Evolutionary conservation across 768 basidiomycete species (phyloP).

Genomic region (Hericium erinaceus): DNA sequence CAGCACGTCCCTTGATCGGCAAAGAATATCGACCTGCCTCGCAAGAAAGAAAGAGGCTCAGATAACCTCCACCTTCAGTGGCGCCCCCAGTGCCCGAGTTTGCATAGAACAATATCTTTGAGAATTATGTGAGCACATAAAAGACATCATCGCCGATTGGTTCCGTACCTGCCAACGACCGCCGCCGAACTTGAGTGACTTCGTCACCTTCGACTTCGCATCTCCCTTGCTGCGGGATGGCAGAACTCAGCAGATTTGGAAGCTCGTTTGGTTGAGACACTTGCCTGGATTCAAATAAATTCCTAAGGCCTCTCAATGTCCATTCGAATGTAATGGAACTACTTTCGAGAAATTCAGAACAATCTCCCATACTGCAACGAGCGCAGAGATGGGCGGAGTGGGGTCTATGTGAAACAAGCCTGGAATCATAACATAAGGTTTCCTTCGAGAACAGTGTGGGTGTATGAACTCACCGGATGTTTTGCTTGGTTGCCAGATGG

Average conservation of each 20-base stretch:
- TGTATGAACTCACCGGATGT: too few relatives aligned
- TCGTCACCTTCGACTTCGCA: constrained; percentile 66
- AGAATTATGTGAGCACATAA: constrained; percentile 8
- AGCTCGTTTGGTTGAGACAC: not conserved
- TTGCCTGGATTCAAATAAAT: constrained; percentile 65
- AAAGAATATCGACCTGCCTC: constrained; percentile 40
- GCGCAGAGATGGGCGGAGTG: too few relatives aligned
- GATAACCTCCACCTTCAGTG: constrained; percentile 40
- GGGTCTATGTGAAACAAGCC: too few relatives aligned
- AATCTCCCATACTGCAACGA: not conserved
- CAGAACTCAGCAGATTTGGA: not conserved
- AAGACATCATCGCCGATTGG: constrained; percentile 6
- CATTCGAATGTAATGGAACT: constrained; percentile 64
- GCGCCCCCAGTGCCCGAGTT: constrained; percentile 62
- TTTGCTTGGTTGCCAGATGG: too few relatives aligned
- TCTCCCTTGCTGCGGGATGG: constrained; percentile 48
- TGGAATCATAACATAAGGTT: too few relatives aligned
- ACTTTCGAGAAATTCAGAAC: constrained; percentile 40
- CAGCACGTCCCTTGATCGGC: not conserved
- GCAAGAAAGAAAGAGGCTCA: constrained; percentile 75
- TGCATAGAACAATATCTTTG: constrained; percentile 73
- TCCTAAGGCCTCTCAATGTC: constrained; percentile 62
- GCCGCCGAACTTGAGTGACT: constrained; percentile 68
- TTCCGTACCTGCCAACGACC: constrained; percentile 61
- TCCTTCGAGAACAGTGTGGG: too few relatives aligned